Percentiles rank a stretch among this genome's conserved stretches.
phyloP scores from a whole-genome alignment of 2,329 filamentous ascomycete species.

The Colletotrichum tamarilloi region DNA sequence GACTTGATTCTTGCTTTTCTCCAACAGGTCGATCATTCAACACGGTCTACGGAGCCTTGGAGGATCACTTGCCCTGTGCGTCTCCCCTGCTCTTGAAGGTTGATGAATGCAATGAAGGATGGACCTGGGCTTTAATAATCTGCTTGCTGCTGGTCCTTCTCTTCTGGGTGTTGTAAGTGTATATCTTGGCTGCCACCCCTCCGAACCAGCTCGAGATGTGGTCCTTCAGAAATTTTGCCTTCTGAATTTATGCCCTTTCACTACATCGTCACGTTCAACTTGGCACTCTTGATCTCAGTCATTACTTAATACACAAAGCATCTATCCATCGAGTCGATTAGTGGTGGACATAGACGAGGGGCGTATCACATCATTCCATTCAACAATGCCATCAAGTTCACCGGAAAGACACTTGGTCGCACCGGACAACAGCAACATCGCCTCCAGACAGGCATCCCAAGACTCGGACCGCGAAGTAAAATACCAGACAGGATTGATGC shows the following conservation, averaged over 20 bases:
- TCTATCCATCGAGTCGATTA: neutral
- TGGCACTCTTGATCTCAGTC: too few species aligned
- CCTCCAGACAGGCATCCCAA: neutral
- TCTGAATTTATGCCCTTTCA: neutral
- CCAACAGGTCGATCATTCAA: neutral
- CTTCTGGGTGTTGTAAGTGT: neutral
- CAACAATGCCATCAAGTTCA: neutral
- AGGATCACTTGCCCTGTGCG: neutral
- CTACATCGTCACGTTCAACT: too few species aligned
- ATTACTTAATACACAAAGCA: neutral
- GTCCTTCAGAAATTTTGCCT: neutral
- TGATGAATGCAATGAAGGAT: neutral
- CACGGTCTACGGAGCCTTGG: neutral
- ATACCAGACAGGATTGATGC: conserved; percentile 13
- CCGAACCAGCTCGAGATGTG: neutral
- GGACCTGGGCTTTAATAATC: neutral
- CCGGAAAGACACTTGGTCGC: neutral
- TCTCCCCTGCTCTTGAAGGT: conserved; percentile 22
- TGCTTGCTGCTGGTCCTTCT: neutral
- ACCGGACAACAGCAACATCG: neutral
- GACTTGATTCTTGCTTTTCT: neutral
- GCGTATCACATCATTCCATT: neutral
- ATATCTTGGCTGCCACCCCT: neutral
- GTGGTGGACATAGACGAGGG: too few species aligned
- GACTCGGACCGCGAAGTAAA: conserved; percentile 1